Percentiles rank a stretch among this genome's conserved stretches.
Conservation (phyloP, 305 asterid species). For the Fraxinus velutina region DNA sequence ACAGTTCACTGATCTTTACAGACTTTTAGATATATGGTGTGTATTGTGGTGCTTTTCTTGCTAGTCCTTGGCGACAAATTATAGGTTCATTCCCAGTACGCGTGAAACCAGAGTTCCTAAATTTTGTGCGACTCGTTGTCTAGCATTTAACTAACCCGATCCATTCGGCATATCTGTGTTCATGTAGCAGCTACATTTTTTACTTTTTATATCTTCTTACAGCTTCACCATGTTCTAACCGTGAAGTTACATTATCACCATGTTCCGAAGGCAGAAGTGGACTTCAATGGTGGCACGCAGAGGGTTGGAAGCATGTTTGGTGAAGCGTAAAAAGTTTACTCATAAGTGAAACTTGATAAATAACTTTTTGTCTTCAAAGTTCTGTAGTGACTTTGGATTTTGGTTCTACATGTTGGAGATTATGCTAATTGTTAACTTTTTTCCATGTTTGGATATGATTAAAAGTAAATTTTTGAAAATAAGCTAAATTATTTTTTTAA, state of each 20-base stretch:
- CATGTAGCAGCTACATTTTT: neutral
- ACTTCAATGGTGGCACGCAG: neutral
- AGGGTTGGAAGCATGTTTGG: neutral
- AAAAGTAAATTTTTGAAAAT: neutral
- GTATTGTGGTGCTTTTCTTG: neutral
- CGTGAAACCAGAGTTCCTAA: neutral
- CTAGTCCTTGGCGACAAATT: neutral
- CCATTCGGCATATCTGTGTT: neutral
- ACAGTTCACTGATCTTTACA: neutral
- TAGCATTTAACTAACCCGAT: neutral
- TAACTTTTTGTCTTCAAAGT: neutral
- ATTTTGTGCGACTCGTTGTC: neutral
- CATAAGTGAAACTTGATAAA: neutral
- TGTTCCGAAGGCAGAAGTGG: neutral
- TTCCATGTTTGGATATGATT: neutral
- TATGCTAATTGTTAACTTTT: neutral
- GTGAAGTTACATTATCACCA: neutral
- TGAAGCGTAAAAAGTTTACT: neutral
- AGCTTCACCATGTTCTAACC: neutral
- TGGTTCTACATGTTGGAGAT: neutral
- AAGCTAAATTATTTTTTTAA: neutral
- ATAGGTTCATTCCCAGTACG: neutral
- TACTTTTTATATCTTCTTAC: neutral
- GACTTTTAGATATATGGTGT: neutral
- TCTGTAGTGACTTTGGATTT: neutral